Evolutionary conservation across 2,329 filamentous ascomycete genomes (phyloP), one percentile per base, ranked within the genome.

Genomic region (Hypoxylon sp.): DNA sequence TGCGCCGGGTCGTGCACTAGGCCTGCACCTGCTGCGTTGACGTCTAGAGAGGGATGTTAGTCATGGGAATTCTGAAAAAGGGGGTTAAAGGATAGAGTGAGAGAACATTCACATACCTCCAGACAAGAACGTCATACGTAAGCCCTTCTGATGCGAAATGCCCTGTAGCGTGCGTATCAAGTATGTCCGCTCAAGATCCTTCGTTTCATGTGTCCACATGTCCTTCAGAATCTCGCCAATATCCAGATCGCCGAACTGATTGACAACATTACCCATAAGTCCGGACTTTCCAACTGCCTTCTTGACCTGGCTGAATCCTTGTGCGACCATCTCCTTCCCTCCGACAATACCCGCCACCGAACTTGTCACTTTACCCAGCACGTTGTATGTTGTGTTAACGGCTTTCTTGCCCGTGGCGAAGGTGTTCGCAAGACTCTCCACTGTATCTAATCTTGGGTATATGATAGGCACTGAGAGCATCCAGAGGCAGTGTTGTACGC

Each of bases 181-280:
- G 79, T 99, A 99, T 6, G 96, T 99, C 63, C 96, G 88, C 82
- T 99, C 96, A 44, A 99, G 89, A 75, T 99, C 96, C 87, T 98
- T 99, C 57, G 92, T 94, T 56, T 98, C 95, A 77, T 99, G 96
- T 21, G 96, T 99, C 96, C 96, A 99, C 85, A 97, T 91, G 79
- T 99, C 96, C 77, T 95, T 91, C 65, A 98, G 83, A 77, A 98
- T 96, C 81, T 99, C 96, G 58, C 96, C 89, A 55, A 98, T 89
- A 76, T 98, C 96, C 67, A 99, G 91, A 73, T 98, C 96, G 60
- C 96, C 96, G 79, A 99, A 99, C 37, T 97, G 94, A 82, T 94
- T 98, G 53, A 99, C 85, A 42, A 98, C 94, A 64, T 93, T 92
- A 69, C 95, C 95, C 95, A 99, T 98, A 56, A 99, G 84, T 1